These are phyloP conservation scores for Saccharomyces hybrid DNA, from an alignment of 1,139 yeast genomes.

Conservation along the genomic window DNA sequence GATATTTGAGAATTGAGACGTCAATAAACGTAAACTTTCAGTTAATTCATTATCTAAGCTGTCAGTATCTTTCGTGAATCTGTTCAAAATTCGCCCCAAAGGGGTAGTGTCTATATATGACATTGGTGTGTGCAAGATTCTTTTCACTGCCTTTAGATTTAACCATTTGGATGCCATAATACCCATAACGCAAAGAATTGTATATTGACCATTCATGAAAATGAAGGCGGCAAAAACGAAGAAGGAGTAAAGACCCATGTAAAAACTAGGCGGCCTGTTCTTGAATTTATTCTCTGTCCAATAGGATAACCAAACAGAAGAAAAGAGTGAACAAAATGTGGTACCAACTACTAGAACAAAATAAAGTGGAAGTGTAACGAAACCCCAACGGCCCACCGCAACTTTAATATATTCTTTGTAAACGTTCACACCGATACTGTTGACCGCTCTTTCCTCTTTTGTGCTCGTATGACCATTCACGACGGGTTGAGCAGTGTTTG, in stretches of 20 bases:
- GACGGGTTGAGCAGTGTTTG: not conserved
- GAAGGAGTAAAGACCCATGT: conserved; percentile 63
- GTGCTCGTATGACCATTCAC: conserved; percentile 35
- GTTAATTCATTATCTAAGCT: conserved; percentile 69
- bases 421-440: conserved; percentile 41
- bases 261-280: conserved; percentile 44
- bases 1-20: conserved; percentile 48
- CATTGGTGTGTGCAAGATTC: conserved; percentile 69
- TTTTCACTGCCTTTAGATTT: conserved; percentile 48
- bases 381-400: conserved; percentile 39
- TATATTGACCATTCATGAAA: conserved; percentile 45
- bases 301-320: conserved; percentile 78
- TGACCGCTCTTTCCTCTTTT: conserved; percentile 46
- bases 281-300: conserved; percentile 62
- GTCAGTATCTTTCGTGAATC: conserved; percentile 81
- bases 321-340: conserved; percentile 56
- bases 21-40: conserved; percentile 47
- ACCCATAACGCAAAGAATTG: conserved; percentile 48
- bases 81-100: conserved; percentile 59
- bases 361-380: conserved; percentile 39
- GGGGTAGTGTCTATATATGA: conserved; percentile 62
- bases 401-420: conserved; percentile 45
- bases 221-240: conserved; percentile 44
- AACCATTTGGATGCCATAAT: conserved; percentile 39
- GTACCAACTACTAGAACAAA: conserved; percentile 36